Base-by-base conservation (phyloP, 1,139 yeast genomes). In the Geotrichum carabidarum region DNA sequence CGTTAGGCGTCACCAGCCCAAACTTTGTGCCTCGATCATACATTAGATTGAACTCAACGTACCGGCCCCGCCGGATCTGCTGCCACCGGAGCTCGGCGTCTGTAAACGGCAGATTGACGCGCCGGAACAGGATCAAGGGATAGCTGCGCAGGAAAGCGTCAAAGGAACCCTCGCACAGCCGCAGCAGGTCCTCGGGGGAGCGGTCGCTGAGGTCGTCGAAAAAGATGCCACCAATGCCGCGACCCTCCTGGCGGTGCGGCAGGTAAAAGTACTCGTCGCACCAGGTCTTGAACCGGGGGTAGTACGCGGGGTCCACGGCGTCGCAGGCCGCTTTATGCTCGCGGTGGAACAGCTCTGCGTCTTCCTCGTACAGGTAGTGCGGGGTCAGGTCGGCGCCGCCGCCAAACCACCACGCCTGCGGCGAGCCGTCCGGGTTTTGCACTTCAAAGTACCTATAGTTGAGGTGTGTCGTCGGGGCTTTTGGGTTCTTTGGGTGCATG, bases 361-460 rank as follows among this genome's bases (percentile, higher is more conserved):
- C 99, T 63, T 90, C 98, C 60, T 84, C 94, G 68, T 89, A 88
- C 64, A 91, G 74, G 71, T 91, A 91, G 53, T 86, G 78, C 12
- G 99, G 99, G 8, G 99, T 93, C 72, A 93, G 78, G 71, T 93
- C 99, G 18, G 96, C 86, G 58, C 99, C 99, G 58, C 99, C 99
- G 55, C 99, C 99, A 74, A 93, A 93, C 99, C 99, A 93, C 98
- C 98, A 93, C 34, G 96, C 82, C 70, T 84, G 89, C 46, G 90
- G 83, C 57, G 88, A 78, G 8, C 89, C 91, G 60, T 91, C 90
- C 1, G 84, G 81, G 70, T 91, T 85, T 71, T 81, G 80, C 50
- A 96, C 90, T 72, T 93, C 99, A 68, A 93, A 93, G 72, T 93
- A 93, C 57, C 99, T 80, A 71, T 93, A 93, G 74, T 93, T 93